A percentile compares a stretch with the other conserved stretches of the same genome.
Evolutionary conservation across 2,329 filamentous ascomycete genomes (phyloP).

Genomic region (Periconia sp.): DNA sequence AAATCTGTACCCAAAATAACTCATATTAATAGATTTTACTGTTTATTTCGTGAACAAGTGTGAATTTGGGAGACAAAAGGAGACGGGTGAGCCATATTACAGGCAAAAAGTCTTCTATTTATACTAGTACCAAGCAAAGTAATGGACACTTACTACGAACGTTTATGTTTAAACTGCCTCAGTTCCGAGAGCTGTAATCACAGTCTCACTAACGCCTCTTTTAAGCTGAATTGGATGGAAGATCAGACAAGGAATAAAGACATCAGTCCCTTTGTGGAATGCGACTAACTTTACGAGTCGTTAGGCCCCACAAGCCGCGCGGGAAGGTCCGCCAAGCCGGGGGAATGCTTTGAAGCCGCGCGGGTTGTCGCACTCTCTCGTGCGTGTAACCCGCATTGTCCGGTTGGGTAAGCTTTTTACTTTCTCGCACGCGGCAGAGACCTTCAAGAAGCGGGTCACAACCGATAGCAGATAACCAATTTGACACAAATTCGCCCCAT

Average conservation of each 20-base stretch:
- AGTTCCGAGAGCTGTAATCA: slow-evolving; percentile 1
- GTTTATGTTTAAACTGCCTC: background rate
- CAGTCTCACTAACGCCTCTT: background rate
- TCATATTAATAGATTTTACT: slow-evolving; percentile 2
- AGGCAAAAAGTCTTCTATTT: background rate
- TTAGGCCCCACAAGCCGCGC: slow-evolving; percentile 6
- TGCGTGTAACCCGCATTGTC: no score
- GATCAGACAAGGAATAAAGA: background rate
- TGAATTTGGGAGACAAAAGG: background rate
- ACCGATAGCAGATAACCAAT: no score
- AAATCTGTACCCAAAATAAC: slow-evolving; percentile 4
- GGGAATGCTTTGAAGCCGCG: slow-evolving; percentile 1
- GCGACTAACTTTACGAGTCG: background rate
- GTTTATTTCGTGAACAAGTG: background rate
- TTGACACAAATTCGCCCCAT: no score
- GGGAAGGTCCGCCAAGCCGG: slow-evolving; percentile 1
- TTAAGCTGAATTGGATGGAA: background rate
- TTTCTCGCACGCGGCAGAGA: background rate
- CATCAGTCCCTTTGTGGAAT: no score
- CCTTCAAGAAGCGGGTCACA: background rate
- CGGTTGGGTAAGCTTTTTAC: background rate
- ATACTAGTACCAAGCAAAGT: background rate
- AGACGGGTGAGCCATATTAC: background rate
- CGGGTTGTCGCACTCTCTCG: no score
- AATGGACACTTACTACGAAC: background rate